Evolutionary conservation across 495 filamentous ascomycete genomes (phyloP).

Genomic region (Talaromyces ruber): DNA sequence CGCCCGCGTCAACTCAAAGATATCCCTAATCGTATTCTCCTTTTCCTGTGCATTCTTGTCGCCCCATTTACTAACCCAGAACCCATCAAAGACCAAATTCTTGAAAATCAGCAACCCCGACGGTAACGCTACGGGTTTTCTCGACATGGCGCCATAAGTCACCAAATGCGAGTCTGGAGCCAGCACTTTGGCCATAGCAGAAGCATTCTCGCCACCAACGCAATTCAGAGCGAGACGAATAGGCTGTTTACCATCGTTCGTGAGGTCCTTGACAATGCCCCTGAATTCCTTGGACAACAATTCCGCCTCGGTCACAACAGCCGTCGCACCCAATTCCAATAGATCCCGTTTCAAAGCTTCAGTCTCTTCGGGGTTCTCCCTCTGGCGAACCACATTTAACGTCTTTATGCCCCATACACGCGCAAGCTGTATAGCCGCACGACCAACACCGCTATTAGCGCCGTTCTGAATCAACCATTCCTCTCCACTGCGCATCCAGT

Average conservation of each 20-base stretch:
- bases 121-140: slow-evolving; percentile 70
- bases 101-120: slow-evolving; percentile 84
- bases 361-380: slow-evolving; percentile 52
- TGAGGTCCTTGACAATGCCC: slow-evolving; percentile 57
- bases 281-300: slow-evolving; percentile 58
- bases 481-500: slow-evolving; percentile 38
- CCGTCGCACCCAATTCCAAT: slow-evolving; percentile 61
- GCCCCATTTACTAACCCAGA: slow-evolving; percentile 90
- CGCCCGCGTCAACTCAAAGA: slow-evolving; percentile 61
- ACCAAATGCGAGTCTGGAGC: slow-evolving; percentile 63
- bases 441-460: slow-evolving; percentile 84
- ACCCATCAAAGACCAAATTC: slow-evolving; percentile 76
- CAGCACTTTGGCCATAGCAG: slow-evolving; percentile 61
- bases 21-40: slow-evolving; percentile 68
- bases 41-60: slow-evolving; percentile 68
- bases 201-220: slow-evolving; percentile 81
- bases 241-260: slow-evolving; percentile 55
- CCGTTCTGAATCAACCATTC: slow-evolving; percentile 96
- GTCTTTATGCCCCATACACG: slow-evolving; percentile 76
- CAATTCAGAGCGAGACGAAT: slow-evolving; percentile 82
- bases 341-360: slow-evolving; percentile 64
- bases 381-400: slow-evolving; percentile 73
- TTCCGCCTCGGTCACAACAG: slow-evolving; percentile 72
- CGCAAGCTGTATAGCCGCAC: slow-evolving; percentile 80
- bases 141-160: slow-evolving; percentile 92